Percentiles rank a stretch among this genome's conserved stretches.
Evolutionary conservation across 768 basidiomycete species (phyloP).

Genomic region (Psilocybe tampanensis): DNA sequence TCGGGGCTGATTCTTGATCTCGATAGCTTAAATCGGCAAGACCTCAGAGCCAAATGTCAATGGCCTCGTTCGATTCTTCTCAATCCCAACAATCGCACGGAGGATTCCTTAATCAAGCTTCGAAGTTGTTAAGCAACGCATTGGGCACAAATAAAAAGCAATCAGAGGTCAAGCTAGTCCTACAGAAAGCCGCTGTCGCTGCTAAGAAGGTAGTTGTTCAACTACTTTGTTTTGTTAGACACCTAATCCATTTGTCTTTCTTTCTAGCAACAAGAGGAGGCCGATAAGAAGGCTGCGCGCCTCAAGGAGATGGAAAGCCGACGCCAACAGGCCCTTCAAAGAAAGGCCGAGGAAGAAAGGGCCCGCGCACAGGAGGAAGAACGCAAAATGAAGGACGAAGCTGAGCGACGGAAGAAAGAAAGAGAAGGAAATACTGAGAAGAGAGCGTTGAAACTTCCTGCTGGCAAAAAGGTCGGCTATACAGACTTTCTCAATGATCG

Average conservation of each 20-base stretch:
- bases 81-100: slow-evolving; percentile 54
- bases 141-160: slow-evolving; percentile 72
- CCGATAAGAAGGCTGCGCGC: slow-evolving; percentile 74
- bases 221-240: background rate
- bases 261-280: slow-evolving; percentile 84
- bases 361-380: slow-evolving; percentile 65
- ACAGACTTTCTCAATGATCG: background rate
- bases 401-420: slow-evolving; percentile 80
- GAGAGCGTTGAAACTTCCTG: slow-evolving; percentile 51
- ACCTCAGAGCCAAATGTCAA: slow-evolving; percentile 59
- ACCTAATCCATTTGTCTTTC: slow-evolving; percentile 4
- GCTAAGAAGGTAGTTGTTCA: slow-evolving; percentile 77
- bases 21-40: slow-evolving; percentile 28
- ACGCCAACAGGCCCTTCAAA: slow-evolving; percentile 68
- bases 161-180: slow-evolving; percentile 73
- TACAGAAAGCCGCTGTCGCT: slow-evolving; percentile 79
- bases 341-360: slow-evolving; percentile 82
- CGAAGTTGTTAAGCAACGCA: slow-evolving; percentile 67
- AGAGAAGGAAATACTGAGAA: slow-evolving; percentile 79
- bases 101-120: slow-evolving; percentile 73
- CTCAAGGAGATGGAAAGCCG: slow-evolving; percentile 83
- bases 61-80: slow-evolving; percentile 49
- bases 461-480: slow-evolving; percentile 56
- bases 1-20: slow-evolving; percentile 12
- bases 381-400: slow-evolving; percentile 70